Evolutionary conservation across 2,329 filamentous ascomycete species (phyloP), one percentile per base, ranked within the genome.

Genomic region (Trematosphaeria pertusa): DNA sequence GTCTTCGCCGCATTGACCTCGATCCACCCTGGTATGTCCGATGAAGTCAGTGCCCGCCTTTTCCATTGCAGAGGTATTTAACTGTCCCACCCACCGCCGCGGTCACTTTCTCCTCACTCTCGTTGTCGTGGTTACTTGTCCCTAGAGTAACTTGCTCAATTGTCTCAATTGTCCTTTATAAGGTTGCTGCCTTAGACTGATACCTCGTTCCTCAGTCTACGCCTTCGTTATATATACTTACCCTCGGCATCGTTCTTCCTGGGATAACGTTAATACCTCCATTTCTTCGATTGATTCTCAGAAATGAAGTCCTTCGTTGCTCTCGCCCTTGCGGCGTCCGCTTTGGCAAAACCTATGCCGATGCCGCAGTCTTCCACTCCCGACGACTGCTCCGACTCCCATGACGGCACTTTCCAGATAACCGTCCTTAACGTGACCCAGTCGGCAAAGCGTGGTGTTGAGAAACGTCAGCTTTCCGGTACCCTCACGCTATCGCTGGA

Each of bases 401-500:
- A 76, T 61, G 58, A 72, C n/a, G 83, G 83, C 37, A 68, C 69
- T 17, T 88, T 89, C 59, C 73, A 84, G 69, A 79, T 88, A 56
- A 78, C 81, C 38, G 78, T 85, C 44, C 74, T 81, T 67, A 75
- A 69, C 48, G 75, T 59, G 55, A 77, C 74, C 39, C 42, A 46
- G 20, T 36, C 48, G 15, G 47, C 51, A 14, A 70, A 65, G 60
- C 63, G 65, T 18, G 53, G 51, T 24, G 49, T 67, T 35, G 53
- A 54, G 40, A 49, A 46, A 31, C 66, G 66, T 30, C 67, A 69
- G 54, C 58, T 62, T 32, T 42, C 59, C 41, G 65, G 65, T 4
- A 74, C 80, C 28, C 80, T 94, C 14, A 80, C 81, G 14, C 68
- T 90, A 48, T 81, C 75, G 9, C 82, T 95, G 34, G 59, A 76